These are phyloP conservation scores for Pyrenochaeta sp. DNA, from an alignment of 2,329 filamentous ascomycete genomes.

Conservation along the genomic window DNA sequence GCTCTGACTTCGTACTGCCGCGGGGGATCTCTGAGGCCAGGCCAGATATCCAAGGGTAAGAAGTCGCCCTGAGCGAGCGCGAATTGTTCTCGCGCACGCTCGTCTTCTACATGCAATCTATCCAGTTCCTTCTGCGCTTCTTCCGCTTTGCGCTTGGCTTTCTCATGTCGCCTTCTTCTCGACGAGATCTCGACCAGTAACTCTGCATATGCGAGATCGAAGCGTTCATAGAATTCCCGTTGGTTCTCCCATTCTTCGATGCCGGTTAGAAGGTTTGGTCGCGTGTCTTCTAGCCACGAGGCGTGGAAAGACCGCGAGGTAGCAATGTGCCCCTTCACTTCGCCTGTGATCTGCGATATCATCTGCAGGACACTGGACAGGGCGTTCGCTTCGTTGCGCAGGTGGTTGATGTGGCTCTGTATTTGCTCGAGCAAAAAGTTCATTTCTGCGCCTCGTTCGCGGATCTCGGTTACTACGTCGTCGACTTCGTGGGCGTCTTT, in stretches of 20 bases:
- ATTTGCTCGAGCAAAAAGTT: conserved; percentile 73
- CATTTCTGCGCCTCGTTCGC: conserved; percentile 79
- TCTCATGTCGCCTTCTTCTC: conserved; percentile 74
- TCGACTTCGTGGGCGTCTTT: conserved; percentile 72
- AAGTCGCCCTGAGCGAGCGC: conserved; percentile 84
- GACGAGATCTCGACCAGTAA: conserved; percentile 85
- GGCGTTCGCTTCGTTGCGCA: conserved; percentile 64
- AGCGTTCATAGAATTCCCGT: conserved; percentile 85
- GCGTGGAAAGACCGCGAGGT: conserved; percentile 70
- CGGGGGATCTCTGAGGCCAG: conserved; percentile 58
- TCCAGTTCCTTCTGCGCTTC: conserved; percentile 82
- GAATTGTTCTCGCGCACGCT: conserved; percentile 77
- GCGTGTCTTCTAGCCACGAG: conserved; percentile 75
- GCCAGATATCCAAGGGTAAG: conserved; percentile 88
- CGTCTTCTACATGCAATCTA: conserved; percentile 75
- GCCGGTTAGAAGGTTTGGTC: conserved; percentile 70
- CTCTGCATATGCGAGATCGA: conserved; percentile 82
- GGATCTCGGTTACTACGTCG: conserved; percentile 72
- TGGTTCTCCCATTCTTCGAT: conserved; percentile 80
- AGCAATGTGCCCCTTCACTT: conserved; percentile 71
- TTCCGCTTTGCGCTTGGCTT: conserved; percentile 76
- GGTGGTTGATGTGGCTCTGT: conserved; percentile 67
- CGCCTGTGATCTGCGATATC: conserved; percentile 72
- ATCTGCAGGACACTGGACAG: conserved; percentile 70
- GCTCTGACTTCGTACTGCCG: conserved; percentile 45